These are phyloP conservation scores for Melampsora occidentalis DNA, from an alignment of 1,284 basidiomycete genomes.

Conservation along the genomic window DNA sequence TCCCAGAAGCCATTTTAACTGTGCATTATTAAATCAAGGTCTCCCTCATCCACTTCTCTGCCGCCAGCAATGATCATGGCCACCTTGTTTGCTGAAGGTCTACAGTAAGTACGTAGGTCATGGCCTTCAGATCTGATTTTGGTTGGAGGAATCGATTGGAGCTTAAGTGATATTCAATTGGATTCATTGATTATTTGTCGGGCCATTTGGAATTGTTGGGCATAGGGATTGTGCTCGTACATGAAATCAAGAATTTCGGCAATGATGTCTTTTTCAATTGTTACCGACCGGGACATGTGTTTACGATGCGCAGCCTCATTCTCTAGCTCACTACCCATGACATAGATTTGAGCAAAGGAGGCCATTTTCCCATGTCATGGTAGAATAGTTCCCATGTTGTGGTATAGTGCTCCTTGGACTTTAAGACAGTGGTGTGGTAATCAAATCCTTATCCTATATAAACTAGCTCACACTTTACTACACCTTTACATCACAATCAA, in stretches of 20 bases:
- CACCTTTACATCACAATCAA: too few species aligned
- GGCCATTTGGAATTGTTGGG: not conserved
- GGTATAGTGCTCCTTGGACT: not conserved
- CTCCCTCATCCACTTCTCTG: not conserved
- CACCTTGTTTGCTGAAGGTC: not conserved
- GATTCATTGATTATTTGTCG: not conserved
- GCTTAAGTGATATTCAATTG: too few species aligned
- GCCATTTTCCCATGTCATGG: not conserved
- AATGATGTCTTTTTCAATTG: not conserved
- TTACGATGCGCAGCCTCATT: not conserved
- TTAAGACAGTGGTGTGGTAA: too few species aligned
- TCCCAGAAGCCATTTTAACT: not conserved
- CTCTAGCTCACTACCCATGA: not conserved
- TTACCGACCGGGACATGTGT: not conserved
- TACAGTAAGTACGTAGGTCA: not conserved
- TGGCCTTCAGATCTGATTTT: too few species aligned
- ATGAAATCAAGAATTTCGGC: not conserved
- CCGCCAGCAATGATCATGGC: not conserved
- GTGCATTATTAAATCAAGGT: not conserved
- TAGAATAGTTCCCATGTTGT: not conserved
- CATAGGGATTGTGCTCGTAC: slow-evolving; percentile 26
- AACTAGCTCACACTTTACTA: too few species aligned
- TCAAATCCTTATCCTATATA: too few species aligned
- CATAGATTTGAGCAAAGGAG: slow-evolving; percentile 11
- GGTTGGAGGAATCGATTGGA: not conserved